Evolutionary conservation across 2,329 filamentous ascomycete species (phyloP).

Genomic region (Didymella exigua): DNA sequence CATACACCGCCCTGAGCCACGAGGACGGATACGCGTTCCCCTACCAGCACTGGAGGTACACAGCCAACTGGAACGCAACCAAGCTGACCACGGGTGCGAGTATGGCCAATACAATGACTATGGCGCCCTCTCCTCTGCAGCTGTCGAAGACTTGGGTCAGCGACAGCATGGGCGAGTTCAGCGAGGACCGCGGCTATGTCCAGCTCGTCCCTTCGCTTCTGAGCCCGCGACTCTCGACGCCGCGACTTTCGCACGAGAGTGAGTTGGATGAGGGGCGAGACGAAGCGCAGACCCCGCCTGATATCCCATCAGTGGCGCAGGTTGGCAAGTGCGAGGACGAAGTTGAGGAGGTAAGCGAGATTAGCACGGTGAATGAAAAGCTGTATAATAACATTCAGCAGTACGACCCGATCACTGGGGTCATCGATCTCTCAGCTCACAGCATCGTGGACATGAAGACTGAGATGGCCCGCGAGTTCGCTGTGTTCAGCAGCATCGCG

Average conservation of each 20-base stretch:
- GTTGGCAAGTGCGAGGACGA: not conserved
- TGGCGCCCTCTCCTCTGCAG: not conserved
- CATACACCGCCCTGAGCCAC: slow-evolving; percentile 21
- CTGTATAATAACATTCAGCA: not conserved
- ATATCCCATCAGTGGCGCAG: not conserved
- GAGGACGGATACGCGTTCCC: not conserved
- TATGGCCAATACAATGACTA: not conserved
- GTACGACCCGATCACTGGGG: not conserved
- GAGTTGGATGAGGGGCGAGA: not conserved
- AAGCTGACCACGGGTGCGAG: not conserved
- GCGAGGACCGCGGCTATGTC: not conserved
- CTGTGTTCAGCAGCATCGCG: not conserved
- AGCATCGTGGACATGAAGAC: not conserved
- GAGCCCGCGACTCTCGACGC: not conserved
- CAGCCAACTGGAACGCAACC: not conserved
- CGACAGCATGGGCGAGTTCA: not conserved
- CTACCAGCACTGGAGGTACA: slow-evolving; percentile 7
- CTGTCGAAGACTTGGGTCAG: not conserved
- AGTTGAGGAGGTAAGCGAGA: not conserved
- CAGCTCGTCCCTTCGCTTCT: not conserved
- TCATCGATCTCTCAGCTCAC: not conserved
- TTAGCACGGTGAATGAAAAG: not conserved
- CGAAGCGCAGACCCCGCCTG: not conserved
- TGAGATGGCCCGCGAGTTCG: not conserved
- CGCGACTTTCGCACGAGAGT: not conserved